phyloP scores from a whole-genome alignment of 1,139 yeast species.

The Maudiozyma humilis region DNA sequence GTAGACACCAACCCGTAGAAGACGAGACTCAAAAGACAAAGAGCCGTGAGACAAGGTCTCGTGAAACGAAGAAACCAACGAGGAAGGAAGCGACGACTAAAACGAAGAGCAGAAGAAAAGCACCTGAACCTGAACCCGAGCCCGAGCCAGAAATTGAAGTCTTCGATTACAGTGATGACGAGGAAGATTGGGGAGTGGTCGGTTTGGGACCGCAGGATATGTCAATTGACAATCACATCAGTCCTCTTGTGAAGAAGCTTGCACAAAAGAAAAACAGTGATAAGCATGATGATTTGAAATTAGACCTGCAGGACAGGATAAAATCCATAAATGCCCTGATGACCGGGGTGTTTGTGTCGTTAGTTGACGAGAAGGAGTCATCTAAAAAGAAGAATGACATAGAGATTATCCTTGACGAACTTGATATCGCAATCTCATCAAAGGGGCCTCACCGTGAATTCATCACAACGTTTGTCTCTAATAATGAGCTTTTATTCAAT shows the following conservation, averaged over 20 bases:
- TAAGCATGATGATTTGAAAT: constrained; percentile 21
- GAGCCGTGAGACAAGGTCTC: constrained; percentile 1
- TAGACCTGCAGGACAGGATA: constrained; percentile 25
- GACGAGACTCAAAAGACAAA: background rate
- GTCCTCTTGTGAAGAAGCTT: constrained; percentile 23
- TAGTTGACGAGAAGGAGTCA: constrained; percentile 5
- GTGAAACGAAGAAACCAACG: constrained; percentile 2
- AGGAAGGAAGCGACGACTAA: constrained; percentile 5
- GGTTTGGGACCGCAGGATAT: constrained; percentile 31
- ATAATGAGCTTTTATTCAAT: constrained; percentile 23
- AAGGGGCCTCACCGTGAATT: constrained; percentile 25
- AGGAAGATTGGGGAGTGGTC: constrained; percentile 28
- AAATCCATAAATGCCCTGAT: constrained; percentile 21
- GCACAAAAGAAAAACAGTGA: constrained; percentile 26
- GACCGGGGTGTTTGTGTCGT: constrained; percentile 11
- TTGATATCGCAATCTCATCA: constrained; percentile 20
- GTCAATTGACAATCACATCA: constrained; percentile 14
- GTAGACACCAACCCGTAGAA: background rate
- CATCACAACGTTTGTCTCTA: constrained; percentile 22
- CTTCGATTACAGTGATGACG: constrained; percentile 26
- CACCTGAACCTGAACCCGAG: constrained; percentile 8
- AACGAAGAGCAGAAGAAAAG: constrained; percentile 7
- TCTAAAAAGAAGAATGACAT: constrained; percentile 15
- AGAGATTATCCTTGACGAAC: constrained; percentile 26
- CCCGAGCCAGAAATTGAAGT: constrained; percentile 10